Evolutionary conservation across 192 early-diverging fungal genomes (phyloP).

Genomic region (Mortierella claussenii): DNA sequence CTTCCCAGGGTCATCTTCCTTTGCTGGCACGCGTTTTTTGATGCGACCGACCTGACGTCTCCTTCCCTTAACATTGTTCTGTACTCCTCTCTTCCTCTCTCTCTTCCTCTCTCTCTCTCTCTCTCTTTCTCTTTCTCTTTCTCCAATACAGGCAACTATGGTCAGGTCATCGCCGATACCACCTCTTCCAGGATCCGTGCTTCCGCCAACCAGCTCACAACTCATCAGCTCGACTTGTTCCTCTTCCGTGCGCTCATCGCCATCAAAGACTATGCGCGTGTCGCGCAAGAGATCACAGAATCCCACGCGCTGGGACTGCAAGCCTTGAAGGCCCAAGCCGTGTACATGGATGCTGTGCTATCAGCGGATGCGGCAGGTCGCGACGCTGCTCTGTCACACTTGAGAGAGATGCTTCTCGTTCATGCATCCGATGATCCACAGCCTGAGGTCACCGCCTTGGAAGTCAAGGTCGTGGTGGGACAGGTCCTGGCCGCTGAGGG

Average conservation of each 20-base stretch:
- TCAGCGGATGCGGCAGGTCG: slow-evolving; percentile 42
- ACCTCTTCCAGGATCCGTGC: slow-evolving; percentile 64
- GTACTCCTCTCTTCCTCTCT: background rate
- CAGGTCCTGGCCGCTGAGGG: slow-evolving; percentile 69
- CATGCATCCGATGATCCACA: slow-evolving; percentile 60
- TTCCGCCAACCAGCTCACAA: slow-evolving; percentile 70
- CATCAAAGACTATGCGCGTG: slow-evolving; percentile 75
- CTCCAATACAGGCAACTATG: slow-evolving; percentile 26
- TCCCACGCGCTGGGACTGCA: slow-evolving; percentile 65
- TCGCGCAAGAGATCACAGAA: slow-evolving; percentile 72
- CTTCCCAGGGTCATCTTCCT: too few relatives aligned
- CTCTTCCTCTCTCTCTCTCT: background rate
- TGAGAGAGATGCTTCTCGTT: slow-evolving; percentile 60
- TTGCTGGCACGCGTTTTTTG: too few relatives aligned
- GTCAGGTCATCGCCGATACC: slow-evolving; percentile 34
- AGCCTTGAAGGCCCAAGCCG: slow-evolving; percentile 75
- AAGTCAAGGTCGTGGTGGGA: slow-evolving; percentile 73
- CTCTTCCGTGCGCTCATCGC: slow-evolving; percentile 86
- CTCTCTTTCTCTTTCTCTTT: background rate
- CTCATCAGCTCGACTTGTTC: slow-evolving; percentile 70
- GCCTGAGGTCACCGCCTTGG: slow-evolving; percentile 42
- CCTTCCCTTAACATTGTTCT: too few relatives aligned
- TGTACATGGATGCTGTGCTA: slow-evolving; percentile 64
- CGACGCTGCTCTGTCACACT: slow-evolving; percentile 60
- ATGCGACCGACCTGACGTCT: too few relatives aligned